These are phyloP conservation scores for Diaporthe destruens DNA, from an alignment of 2,329 filamentous ascomycete species.

Conservation along the genomic window DNA sequence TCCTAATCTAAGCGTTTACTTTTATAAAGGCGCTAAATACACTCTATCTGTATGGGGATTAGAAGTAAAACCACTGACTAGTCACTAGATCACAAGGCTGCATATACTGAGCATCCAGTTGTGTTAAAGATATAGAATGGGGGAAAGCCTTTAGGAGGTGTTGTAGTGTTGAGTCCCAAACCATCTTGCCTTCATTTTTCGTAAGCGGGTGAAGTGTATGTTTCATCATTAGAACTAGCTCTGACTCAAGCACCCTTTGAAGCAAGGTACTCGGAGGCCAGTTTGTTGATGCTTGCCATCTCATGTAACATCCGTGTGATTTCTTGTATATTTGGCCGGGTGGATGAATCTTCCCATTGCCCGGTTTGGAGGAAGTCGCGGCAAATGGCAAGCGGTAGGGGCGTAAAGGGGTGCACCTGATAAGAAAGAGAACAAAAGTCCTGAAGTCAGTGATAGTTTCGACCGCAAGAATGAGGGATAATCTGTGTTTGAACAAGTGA, in stretches of 20 bases:
- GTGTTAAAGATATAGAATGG: too few species aligned
- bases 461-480: background rate
- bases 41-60: too few species aligned
- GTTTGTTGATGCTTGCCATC: background rate
- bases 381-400: background rate
- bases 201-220: too few species aligned
- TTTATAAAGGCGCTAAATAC: too few species aligned
- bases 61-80: too few species aligned
- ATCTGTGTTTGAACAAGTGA: background rate
- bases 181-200: background rate
- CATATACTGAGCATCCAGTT: too few species aligned
- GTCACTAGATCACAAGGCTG: too few species aligned
- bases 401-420: background rate
- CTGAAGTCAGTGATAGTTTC: background rate
- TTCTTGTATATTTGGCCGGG: background rate
- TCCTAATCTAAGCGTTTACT: too few species aligned
- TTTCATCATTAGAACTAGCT: too few species aligned
- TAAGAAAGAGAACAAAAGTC: too few species aligned
- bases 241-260: background rate
- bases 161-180: too few species aligned
- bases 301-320: constrained; percentile 3
- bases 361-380: background rate
- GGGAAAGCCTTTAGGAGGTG: too few species aligned
- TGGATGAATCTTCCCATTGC: background rate
- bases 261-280: background rate